Percentiles rank a stretch among this genome's conserved stretches.
Evolutionary conservation across 495 filamentous ascomycete genomes (phyloP).

Genomic region (Penicillium bialowiezense): DNA sequence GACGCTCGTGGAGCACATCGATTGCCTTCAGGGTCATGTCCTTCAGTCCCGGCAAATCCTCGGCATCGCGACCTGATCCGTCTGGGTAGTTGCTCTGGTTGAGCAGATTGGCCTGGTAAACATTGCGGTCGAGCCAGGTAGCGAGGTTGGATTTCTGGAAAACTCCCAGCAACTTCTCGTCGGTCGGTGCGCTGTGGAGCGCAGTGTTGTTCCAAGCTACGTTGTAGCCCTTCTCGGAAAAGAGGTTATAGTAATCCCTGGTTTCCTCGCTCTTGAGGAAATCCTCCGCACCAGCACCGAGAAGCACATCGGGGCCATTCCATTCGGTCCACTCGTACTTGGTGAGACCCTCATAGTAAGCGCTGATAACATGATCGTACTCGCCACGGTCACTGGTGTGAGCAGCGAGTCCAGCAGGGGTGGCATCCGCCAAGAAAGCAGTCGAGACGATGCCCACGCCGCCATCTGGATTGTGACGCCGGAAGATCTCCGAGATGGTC

Average conservation of each 20-base stretch:
- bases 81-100: constrained; percentile 60
- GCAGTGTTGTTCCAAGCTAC: constrained; percentile 66
- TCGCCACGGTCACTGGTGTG: constrained; percentile 61
- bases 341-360: constrained; percentile 53
- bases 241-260: constrained; percentile 66
- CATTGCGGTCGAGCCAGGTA: constrained; percentile 71
- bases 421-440: constrained; percentile 70
- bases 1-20: constrained; percentile 62
- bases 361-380: constrained; percentile 62
- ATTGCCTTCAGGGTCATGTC: constrained; percentile 81
- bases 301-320: constrained; percentile 66
- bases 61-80: constrained; percentile 53
- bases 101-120: constrained; percentile 60
- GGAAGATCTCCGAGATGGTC: constrained; percentile 69
- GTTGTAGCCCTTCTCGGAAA: constrained; percentile 62
- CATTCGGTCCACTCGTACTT: constrained; percentile 66
- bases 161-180: constrained; percentile 61
- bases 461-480: constrained; percentile 53
- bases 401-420: constrained; percentile 63
- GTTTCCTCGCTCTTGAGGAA: constrained; percentile 46
- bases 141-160: constrained; percentile 65
- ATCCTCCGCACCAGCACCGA: constrained; percentile 71
- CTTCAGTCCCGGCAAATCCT: constrained; percentile 68
- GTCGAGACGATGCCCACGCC: constrained; percentile 61
- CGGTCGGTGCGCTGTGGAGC: constrained; percentile 47